These are phyloP conservation scores for Leishmania guyanensis DNA, from an alignment of 208 protist genomes.

Conservation along the genomic window DNA sequence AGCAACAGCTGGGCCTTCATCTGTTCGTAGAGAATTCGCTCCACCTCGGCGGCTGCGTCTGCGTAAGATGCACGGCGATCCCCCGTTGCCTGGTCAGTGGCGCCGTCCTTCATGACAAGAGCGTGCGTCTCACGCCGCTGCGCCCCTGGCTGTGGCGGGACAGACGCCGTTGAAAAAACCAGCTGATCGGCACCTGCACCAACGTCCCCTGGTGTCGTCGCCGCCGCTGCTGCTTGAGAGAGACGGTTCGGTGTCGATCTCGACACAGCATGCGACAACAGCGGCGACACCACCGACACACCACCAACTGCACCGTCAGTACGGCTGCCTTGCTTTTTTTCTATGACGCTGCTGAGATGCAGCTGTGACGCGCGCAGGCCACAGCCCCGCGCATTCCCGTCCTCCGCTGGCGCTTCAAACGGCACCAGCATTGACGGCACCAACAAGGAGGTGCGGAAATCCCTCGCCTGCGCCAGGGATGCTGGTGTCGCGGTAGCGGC, in stretches of 20 bases:
- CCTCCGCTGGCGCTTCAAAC: neutral
- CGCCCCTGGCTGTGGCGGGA: neutral
- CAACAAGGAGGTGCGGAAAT: neutral
- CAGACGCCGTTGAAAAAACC: neutral
- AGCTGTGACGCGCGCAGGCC: neutral
- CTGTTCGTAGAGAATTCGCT: conserved; percentile 76
- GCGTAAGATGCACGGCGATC: conserved; percentile 5
- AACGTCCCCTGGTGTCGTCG: neutral
- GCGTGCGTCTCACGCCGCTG: conserved; percentile 17
- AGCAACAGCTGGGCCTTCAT: conserved; percentile 77
- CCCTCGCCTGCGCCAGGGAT: neutral
- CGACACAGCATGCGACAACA: neutral
- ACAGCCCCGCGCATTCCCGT: neutral
- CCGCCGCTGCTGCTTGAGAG: neutral
- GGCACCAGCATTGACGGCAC: neutral
- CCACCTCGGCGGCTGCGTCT: conserved; percentile 49
- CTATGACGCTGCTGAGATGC: neutral
- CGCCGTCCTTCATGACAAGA: conserved; percentile 1
- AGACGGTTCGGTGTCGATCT: neutral
- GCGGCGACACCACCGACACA: neutral
- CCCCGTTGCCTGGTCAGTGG: neutral
- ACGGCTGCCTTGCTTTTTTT: neutral
- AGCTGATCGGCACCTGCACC: neutral
- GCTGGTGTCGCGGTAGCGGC: neutral
- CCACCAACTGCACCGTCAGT: neutral